These are phyloP conservation scores for Trichopus zeylanicus DNA, from an alignment of 116 monocot species.

Conservation along the genomic window DNA sequence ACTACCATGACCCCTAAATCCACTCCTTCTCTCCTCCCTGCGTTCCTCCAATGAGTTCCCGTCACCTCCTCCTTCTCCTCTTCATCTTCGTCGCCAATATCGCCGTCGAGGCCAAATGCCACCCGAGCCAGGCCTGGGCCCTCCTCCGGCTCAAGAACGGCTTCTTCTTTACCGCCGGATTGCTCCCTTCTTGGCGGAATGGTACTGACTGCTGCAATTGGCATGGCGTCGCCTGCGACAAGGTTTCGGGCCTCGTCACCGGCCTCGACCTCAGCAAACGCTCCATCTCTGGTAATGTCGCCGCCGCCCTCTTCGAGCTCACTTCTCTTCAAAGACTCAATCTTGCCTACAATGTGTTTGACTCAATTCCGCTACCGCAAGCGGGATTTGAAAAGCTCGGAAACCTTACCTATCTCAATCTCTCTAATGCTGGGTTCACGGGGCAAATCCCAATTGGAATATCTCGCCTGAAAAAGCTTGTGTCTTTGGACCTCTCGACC, in stretches of 20 bases:
- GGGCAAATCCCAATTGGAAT: slow-evolving; percentile 32
- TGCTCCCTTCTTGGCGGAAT: slow-evolving; percentile 6
- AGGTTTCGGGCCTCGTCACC: slow-evolving; percentile 2
- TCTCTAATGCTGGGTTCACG: slow-evolving; percentile 29
- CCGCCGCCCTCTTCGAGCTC: slow-evolving; percentile 11
- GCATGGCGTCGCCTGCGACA: slow-evolving; percentile 17
- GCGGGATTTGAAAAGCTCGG: slow-evolving; percentile 7
- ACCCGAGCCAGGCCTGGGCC: slow-evolving; percentile 14
- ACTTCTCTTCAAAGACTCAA: slow-evolving; percentile 17
- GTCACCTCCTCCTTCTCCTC: background rate
- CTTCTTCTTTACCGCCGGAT: slow-evolving; percentile 1
- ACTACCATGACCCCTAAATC: background rate
- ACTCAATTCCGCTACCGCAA: background rate
- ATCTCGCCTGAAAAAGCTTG: slow-evolving; percentile 21
- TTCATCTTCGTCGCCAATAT: background rate
- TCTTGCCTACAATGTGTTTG: slow-evolving; percentile 19
- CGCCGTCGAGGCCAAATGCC: slow-evolving; percentile 3
- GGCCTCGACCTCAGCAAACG: slow-evolving; percentile 11
- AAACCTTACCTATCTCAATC: slow-evolving; percentile 34
- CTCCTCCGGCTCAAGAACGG: slow-evolving; percentile 8
- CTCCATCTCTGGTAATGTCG: slow-evolving; percentile 6
- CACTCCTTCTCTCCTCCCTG: background rate
- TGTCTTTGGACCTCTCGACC: slow-evolving; percentile 4
- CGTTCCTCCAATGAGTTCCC: background rate
- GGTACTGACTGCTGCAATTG: slow-evolving; percentile 15